A percentile compares a stretch with the other conserved stretches of the same genome.
Conservation (phyloP, 2,329 filamentous ascomycete genomes). For the Aspergillus sp. region DNA sequence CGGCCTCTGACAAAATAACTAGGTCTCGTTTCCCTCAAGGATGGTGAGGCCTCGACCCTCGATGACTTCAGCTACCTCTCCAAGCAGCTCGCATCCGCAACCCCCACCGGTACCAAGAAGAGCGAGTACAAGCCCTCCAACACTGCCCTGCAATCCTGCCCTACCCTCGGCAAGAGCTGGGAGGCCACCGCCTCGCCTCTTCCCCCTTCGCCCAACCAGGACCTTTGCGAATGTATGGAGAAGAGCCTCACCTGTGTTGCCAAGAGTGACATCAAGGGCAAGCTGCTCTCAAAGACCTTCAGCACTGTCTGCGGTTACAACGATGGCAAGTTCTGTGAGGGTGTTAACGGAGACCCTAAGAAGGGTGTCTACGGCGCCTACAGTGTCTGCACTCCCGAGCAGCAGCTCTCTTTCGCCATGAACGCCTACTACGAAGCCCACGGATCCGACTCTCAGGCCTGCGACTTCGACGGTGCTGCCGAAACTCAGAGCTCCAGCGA, state of each 20-base stretch:
- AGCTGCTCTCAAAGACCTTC: slow-evolving; percentile 69
- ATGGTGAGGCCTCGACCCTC: slow-evolving; percentile 62
- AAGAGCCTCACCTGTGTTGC: slow-evolving; percentile 69
- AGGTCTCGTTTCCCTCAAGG: slow-evolving; percentile 59
- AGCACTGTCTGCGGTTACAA: slow-evolving; percentile 44
- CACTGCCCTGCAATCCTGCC: slow-evolving; percentile 68
- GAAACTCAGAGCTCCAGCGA: slow-evolving; percentile 31
- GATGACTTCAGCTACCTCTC: slow-evolving; percentile 72
- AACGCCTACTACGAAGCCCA: slow-evolving; percentile 45
- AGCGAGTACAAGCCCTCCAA: slow-evolving; percentile 70
- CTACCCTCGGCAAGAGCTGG: slow-evolving; percentile 65
- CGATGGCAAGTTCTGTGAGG: slow-evolving; percentile 32
- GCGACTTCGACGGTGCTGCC: slow-evolving; percentile 44
- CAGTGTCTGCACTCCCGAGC: slow-evolving; percentile 41
- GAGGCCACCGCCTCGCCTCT: slow-evolving; percentile 62
- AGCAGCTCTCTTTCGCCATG: slow-evolving; percentile 45
- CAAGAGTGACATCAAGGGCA: slow-evolving; percentile 53
- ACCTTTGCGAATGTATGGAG: slow-evolving; percentile 83
- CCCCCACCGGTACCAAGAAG: slow-evolving; percentile 64
- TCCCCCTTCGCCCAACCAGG: slow-evolving; percentile 74
- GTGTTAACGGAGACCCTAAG: slow-evolving; percentile 41
- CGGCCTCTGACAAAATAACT: slow-evolving; percentile 53
- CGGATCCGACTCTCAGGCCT: slow-evolving; percentile 37
- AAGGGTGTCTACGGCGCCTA: slow-evolving; percentile 46
- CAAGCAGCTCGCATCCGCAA: slow-evolving; percentile 65